A percentile compares a stretch with the other conserved stretches of the same genome.
phyloP scores from a whole-genome alignment of 305 asterid genomes.

The Fraxinus platypoda region DNA sequence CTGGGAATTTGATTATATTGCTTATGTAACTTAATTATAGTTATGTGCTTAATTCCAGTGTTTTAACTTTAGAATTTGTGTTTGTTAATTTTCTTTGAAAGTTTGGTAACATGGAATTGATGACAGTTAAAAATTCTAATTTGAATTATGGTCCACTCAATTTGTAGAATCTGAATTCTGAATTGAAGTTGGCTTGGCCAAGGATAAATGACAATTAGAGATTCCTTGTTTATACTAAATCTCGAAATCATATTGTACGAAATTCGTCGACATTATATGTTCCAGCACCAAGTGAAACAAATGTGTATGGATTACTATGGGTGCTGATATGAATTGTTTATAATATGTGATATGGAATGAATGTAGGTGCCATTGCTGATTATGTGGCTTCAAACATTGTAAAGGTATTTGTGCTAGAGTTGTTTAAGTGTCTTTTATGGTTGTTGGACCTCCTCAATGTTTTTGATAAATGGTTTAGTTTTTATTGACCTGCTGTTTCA shows the following conservation, averaged over 20 bases:
- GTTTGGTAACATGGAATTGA: background rate
- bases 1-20: background rate
- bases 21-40: background rate
- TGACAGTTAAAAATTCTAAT: background rate
- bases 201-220: background rate
- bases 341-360: background rate
- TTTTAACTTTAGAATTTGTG: background rate
- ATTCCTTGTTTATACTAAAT: background rate
- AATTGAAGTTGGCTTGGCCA: background rate
- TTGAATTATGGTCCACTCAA: background rate
- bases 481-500: background rate
- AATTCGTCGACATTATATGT: background rate
- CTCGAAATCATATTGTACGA: background rate
- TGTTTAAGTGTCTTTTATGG: background rate
- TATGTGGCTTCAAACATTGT: background rate
- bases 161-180: background rate
- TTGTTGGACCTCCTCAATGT: background rate
- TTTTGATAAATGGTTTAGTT: background rate
- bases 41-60: background rate
- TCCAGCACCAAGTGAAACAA: background rate
- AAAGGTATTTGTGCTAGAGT: background rate
- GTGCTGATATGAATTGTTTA: background rate
- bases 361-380: background rate
- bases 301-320: background rate
- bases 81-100: background rate